phyloP scores from a whole-genome alignment of 2,329 filamentous ascomycete species.

The Fusarium succisae region DNA sequence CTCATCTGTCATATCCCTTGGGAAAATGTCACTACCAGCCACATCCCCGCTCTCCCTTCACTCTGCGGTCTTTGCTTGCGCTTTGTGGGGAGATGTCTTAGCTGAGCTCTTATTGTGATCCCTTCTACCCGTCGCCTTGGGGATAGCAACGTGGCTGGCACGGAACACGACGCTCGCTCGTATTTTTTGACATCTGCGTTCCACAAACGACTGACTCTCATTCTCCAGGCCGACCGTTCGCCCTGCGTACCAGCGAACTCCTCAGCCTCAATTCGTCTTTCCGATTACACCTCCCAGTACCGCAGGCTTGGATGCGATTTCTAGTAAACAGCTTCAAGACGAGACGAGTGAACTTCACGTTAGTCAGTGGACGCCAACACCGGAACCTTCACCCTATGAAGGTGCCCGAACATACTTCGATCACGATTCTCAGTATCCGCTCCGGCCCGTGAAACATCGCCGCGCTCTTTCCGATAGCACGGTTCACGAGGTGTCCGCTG shows the following conservation, averaged over 20 bases:
- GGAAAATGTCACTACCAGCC: slow-evolving; percentile 24
- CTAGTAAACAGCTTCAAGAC: slow-evolving; percentile 40
- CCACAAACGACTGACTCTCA: slow-evolving; percentile 33
- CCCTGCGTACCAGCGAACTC: slow-evolving; percentile 68
- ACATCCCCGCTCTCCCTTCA: slow-evolving; percentile 28
- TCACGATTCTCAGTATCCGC: slow-evolving; percentile 25
- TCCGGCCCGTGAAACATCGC: slow-evolving; percentile 54
- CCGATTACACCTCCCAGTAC: slow-evolving; percentile 69
- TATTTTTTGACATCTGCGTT: slow-evolving; percentile 26
- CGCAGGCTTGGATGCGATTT: slow-evolving; percentile 61
- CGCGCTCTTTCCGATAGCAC: slow-evolving; percentile 83
- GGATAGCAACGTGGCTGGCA: slow-evolving; percentile 24
- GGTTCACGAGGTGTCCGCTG: slow-evolving; percentile 68
- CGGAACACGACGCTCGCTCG: slow-evolving; percentile 16
- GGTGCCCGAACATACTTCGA: slow-evolving; percentile 48
- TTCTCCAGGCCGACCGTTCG: slow-evolving; percentile 66
- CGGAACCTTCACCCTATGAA: slow-evolving; percentile 50
- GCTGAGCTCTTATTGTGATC: slow-evolving; percentile 17
- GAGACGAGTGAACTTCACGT: slow-evolving; percentile 43
- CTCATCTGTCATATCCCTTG: slow-evolving; percentile 7
- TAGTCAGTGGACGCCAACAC: slow-evolving; percentile 56
- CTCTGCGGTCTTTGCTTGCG: slow-evolving; percentile 12
- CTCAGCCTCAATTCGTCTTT: slow-evolving; percentile 69
- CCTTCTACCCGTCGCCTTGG: slow-evolving; percentile 6
- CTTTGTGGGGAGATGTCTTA: slow-evolving; percentile 30